A percentile compares a stretch with the other conserved stretches of the same genome.
Conservation (phyloP, 345 rosid species). For the Hirschfeldia incana region DNA sequence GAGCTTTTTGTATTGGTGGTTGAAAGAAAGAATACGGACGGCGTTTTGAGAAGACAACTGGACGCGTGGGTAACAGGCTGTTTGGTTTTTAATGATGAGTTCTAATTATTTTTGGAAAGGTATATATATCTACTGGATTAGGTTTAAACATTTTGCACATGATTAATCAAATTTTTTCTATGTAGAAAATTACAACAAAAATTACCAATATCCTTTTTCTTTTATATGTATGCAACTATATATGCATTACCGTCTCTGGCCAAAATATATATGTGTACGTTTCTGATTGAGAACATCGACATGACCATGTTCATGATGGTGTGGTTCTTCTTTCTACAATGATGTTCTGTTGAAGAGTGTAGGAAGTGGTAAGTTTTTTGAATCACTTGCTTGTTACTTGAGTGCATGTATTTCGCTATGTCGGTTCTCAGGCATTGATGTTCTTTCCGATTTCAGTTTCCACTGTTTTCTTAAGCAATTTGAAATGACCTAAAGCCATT, state of each 20-base stretch:
- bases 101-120: slow-evolving; percentile 5
- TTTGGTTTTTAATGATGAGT: neutral
- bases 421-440: too few species aligned
- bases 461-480: too few species aligned
- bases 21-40: neutral
- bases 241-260: neutral
- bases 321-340: neutral
- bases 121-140: neutral
- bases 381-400: too few species aligned
- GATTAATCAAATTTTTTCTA: neutral
- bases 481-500: too few species aligned
- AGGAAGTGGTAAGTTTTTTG: too few species aligned
- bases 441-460: too few species aligned
- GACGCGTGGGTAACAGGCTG: slow-evolving; percentile 4
- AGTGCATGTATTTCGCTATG: too few species aligned
- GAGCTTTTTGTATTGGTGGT: slow-evolving; percentile 11
- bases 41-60: slow-evolving; percentile 3
- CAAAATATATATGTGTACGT: neutral
- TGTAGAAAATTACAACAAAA: neutral
- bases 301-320: neutral
- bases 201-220: neutral
- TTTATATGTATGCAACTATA: neutral
- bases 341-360: neutral
- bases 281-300: neutral
- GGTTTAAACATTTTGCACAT: neutral